phyloP scores from a whole-genome alignment of 768 basidiomycete species.

The Xerocomus spinulosus region DNA sequence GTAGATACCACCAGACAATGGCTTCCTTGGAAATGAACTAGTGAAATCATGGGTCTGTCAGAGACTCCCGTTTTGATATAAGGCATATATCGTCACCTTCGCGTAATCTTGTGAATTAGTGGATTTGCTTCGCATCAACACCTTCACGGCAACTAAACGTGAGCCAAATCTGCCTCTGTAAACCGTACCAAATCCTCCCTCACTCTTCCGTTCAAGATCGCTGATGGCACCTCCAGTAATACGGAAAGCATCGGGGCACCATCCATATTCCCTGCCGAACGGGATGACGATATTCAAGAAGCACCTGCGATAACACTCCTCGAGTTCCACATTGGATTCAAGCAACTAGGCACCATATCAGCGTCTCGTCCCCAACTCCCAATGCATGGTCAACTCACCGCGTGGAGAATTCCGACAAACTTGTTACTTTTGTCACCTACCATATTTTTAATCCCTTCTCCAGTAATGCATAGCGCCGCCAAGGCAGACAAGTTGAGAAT shows the following conservation, averaged over 20 bases:
- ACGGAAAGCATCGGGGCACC: conserved; percentile 17
- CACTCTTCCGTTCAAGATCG: background rate
- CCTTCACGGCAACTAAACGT: conserved; percentile 30
- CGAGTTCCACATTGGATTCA: conserved; percentile 11
- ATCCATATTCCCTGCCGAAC: conserved; percentile 17
- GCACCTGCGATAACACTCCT: conserved; percentile 15
- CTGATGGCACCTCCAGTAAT: conserved; percentile 5
- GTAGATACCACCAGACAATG: conserved; percentile 32
- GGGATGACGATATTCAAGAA: conserved; percentile 17
- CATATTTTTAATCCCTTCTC: background rate
- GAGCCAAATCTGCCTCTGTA: conserved; percentile 14
- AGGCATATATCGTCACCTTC: conserved; percentile 15
- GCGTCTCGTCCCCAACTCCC: background rate
- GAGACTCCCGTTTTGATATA: background rate
- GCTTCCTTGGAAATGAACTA: conserved; percentile 31
- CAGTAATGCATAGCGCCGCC: conserved; percentile 11
- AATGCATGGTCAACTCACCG: conserved; percentile 11
- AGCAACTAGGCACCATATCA: conserved; percentile 20
- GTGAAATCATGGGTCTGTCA: background rate
- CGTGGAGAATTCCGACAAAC: conserved; percentile 24
- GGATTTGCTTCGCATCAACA: background rate
- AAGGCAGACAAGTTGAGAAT: conserved; percentile 18
- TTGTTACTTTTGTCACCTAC: background rate
- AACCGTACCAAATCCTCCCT: conserved; percentile 23
- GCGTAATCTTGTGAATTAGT: conserved; percentile 1